These are phyloP conservation scores for Vanilla planifolia DNA, from an alignment of 106 monocot genomes.

Conservation along the genomic window DNA sequence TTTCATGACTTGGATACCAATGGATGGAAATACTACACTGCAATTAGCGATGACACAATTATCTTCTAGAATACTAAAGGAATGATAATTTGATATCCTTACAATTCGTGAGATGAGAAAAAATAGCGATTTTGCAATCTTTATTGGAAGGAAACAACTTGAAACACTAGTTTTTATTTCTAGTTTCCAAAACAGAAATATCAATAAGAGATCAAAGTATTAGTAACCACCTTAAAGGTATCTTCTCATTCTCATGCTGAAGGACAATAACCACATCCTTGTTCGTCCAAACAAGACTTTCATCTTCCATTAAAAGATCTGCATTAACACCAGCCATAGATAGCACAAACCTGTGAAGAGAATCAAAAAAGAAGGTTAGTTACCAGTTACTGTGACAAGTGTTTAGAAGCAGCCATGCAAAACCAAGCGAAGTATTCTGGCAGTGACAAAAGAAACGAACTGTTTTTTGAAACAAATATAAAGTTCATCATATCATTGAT, in stretches of 20 bases:
- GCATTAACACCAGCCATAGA: slow-evolving; percentile 90
- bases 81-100: no score
- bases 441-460: background rate
- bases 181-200: background rate
- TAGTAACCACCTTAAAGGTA: slow-evolving; percentile 80
- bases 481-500: no score
- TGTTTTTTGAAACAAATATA: no score
- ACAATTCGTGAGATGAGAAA: background rate
- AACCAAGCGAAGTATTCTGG: background rate
- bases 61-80: no score
- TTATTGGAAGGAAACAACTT: background rate
- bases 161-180: background rate
- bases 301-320: slow-evolving; percentile 96
- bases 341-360: slow-evolving; percentile 68
- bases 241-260: slow-evolving; percentile 89
- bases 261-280: slow-evolving; percentile 96
- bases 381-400: background rate
- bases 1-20: no score
- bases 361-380: background rate
- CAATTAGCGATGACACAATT: no score
- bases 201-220: background rate
- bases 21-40: no score
- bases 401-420: background rate
- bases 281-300: slow-evolving; percentile 96
- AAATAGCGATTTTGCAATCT: background rate